Base-by-base conservation (phyloP, 140 eudicot species). In the Senecio squalidus region DNA sequence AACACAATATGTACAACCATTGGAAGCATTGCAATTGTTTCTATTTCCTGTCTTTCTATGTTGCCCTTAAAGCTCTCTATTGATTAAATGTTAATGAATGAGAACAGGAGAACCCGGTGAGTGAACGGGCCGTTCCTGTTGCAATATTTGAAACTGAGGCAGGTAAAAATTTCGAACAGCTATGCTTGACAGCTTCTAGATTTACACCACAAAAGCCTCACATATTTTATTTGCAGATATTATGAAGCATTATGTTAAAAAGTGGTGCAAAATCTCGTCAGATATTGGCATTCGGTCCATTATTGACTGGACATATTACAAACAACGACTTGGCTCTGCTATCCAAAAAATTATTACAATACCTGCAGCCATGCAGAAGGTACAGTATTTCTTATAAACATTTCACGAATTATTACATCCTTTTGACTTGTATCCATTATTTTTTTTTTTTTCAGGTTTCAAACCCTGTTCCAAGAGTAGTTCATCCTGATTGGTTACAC, bases 361-460 rank as follows among this genome's bases (percentile, higher is more conserved):
- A 69, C 99, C 99, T 59, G 99, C 99, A 54, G 99, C 99, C 38
- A 88, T 84, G 93, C 99, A 93, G 77, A 93, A 88, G 97, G 99
- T 93, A 28, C 55, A 18, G 9, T 53, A 44, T 57, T 50, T 54
- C 21, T 53, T 51, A n/a, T 54, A 28, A 29, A 26, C 17, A 5
- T 53, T 54, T 14, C 22, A 4, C 55, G 17, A 61, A 58, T 30
- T 51, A 57, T 14, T 53, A 22, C 28, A 15, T 41, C 22, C 62
- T 58, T 59, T 65, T 50, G 33, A 16, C 34, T 13, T 70, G 63
- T 44, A 25, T 65, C 24, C 2, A 20, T 14, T 31, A 49, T n/a
- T 0, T 21, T 28, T 30, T 8, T 10, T n/a, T 31, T 41, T 65
- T 67, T 60, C 72, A 93, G 99, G 97, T 93, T 58, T 78, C 95